Evolutionary conservation across 176 grass and related monocot genomes (phyloP).

Genomic region (Cymbopogon citratus): DNA sequence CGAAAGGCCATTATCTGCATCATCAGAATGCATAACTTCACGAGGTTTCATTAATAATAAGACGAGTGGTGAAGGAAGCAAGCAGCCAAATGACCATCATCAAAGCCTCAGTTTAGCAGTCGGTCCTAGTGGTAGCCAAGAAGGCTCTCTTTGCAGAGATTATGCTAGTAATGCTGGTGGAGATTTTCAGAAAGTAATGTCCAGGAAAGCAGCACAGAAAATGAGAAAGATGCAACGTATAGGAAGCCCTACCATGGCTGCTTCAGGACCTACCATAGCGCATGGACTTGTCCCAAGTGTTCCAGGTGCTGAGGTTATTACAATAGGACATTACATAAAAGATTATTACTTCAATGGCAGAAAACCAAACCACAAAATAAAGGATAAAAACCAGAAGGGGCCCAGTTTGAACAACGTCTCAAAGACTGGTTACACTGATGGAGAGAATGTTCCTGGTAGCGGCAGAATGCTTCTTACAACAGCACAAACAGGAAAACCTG

Average conservation of each 20-base stretch:
- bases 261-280: background rate
- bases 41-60: slow-evolving; percentile 1
- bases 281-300: background rate
- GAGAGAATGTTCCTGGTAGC: background rate
- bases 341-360: background rate
- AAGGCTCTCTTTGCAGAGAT: background rate
- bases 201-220: slow-evolving; percentile 26
- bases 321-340: slow-evolving; percentile 24
- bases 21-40: background rate
- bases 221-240: background rate
- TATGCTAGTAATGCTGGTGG: slow-evolving; percentile 15
- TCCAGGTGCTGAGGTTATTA: background rate
- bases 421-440: background rate
- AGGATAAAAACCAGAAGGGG: background rate
- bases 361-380: slow-evolving; percentile 23
- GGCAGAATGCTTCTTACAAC: no score
- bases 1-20: background rate
- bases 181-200: slow-evolving; percentile 34
- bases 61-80: background rate
- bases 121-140: slow-evolving; percentile 3
- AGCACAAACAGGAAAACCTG: no score
- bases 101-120: background rate
- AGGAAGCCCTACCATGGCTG: background rate
- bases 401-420: background rate
- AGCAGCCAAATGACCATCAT: background rate